These are phyloP conservation scores for Raffaelea deltoideospora DNA, from an alignment of 2,329 filamentous ascomycete genomes.

Conservation along the genomic window DNA sequence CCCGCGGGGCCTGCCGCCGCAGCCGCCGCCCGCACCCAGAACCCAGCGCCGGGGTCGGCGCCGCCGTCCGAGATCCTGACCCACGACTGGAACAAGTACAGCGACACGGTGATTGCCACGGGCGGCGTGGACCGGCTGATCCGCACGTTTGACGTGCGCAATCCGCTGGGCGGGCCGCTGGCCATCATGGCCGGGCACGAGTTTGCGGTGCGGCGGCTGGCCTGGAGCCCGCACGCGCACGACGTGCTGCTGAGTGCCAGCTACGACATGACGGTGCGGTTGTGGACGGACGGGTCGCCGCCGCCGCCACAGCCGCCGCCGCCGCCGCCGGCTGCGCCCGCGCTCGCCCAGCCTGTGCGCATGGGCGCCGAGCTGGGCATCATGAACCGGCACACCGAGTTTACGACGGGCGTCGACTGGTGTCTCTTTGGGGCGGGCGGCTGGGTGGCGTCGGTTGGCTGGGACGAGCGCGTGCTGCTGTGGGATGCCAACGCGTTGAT, in stretches of 20 bases:
- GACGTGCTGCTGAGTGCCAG: slow-evolving; percentile 78
- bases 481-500: slow-evolving; percentile 64
- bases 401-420: slow-evolving; percentile 94
- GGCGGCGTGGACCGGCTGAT: slow-evolving; percentile 80
- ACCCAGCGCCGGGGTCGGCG: no score
- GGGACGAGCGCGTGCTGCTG: slow-evolving; percentile 81
- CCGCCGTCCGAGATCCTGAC: slow-evolving; percentile 71
- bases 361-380: slow-evolving; percentile 61
- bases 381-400: slow-evolving; percentile 91
- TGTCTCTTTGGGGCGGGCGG: slow-evolving; percentile 90
- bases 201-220: slow-evolving; percentile 72
- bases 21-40: slow-evolving; percentile 8
- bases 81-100: slow-evolving; percentile 99
- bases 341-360: slow-evolving; percentile 18
- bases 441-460: slow-evolving; percentile 88
- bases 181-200: slow-evolving; percentile 70
- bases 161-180: slow-evolving; percentile 55
- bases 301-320: slow-evolving; percentile 17
- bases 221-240: slow-evolving; percentile 88
- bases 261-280: slow-evolving; percentile 94
- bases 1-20: slow-evolving; percentile 20
- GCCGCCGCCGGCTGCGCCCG: slow-evolving; percentile 12
- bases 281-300: slow-evolving; percentile 67
- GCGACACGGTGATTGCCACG: slow-evolving; percentile 67
- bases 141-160: slow-evolving; percentile 80